phyloP scores from a whole-genome alignment of 805 yeast species.

The Ogataea allantospora region DNA sequence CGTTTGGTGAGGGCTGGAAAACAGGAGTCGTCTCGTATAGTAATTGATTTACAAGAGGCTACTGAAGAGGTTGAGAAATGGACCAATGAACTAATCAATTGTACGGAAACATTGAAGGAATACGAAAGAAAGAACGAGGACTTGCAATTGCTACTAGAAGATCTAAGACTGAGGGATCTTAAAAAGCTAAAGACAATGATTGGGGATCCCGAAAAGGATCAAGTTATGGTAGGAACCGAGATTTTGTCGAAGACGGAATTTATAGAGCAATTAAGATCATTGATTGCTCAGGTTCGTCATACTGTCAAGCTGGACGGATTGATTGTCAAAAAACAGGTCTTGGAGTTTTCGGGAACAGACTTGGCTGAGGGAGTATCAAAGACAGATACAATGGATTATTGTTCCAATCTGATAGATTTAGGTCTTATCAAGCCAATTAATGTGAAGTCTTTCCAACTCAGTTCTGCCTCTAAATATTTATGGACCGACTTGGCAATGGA shows the following conservation, averaged over 20 bases:
- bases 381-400: too few species aligned
- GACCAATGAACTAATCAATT: slow-evolving; percentile 15
- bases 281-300: slow-evolving; percentile 9
- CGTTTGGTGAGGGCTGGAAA: slow-evolving; percentile 6
- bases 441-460: slow-evolving; percentile 16
- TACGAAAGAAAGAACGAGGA: slow-evolving; percentile 16
- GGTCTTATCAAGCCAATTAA: slow-evolving; percentile 16
- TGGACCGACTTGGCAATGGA: slow-evolving; percentile 18
- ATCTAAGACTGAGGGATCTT: too few species aligned
- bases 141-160: slow-evolving; percentile 1
- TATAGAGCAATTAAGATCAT: slow-evolving; percentile 2
- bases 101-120: slow-evolving; percentile 16
- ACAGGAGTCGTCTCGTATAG: too few species aligned
- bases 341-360: slow-evolving; percentile 18
- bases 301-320: slow-evolving; percentile 2
- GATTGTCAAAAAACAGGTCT: slow-evolving; percentile 8
- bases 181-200: slow-evolving; percentile 10
- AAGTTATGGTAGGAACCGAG: slow-evolving; percentile 14
- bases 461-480: slow-evolving; percentile 16
- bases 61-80: not conserved
- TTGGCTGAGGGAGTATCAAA: too few species aligned
- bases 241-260: slow-evolving; percentile 8
- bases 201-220: slow-evolving; percentile 18
- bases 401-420: slow-evolving; percentile 16
- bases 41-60: too few species aligned